Base-by-base conservation (phyloP, 2,329 filamentous ascomycete genomes). In the Aureobasidium leucospermi region DNA sequence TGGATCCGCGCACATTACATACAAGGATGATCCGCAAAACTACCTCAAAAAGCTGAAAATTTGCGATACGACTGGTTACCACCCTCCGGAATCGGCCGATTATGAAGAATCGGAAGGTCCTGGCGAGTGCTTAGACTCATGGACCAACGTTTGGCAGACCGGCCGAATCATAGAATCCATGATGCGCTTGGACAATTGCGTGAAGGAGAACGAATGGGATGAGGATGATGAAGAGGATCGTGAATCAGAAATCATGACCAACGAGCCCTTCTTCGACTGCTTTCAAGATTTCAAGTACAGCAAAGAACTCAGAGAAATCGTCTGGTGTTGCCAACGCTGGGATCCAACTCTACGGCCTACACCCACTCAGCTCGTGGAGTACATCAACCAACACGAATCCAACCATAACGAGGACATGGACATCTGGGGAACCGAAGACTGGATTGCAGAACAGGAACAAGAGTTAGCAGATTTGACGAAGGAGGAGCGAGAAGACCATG, bases 61-160 rank as follows among this genome's bases (percentile, higher is more conserved):
- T 7, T n/a, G 11, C 5, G 31, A 16, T 15, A 42, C 49, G 10
- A 3, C 4, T 3, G 49, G 49, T 4, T 53, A 31, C 23, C 42
- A 31, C 6, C 11, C 49, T 16, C 36, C 36, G 1, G 49, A 53
- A 11, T 42, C 42, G 36, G 7, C 10, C 7, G 10, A 5, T 16
- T 38, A n/a, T 7, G 9, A 29, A 9, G 8, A 39, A 1, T 32
- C 8, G 6, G 13, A 36, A 11, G 51, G 15, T 4, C n/a, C 43
- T 1, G 7, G 13, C 1, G 28, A 34, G 8, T 16, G 28, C 15
- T n/a, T 55, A 3, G 4, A 43, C n/a, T 42, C 51, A 9, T 55
- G 51, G 51, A 43, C 51, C 38, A 55, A 55, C 34, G n/a, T 55
- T 1, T 55, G 51, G 51, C 51, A 55, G 34, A 6, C 15, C 10